Evolutionary conservation across 495 filamentous ascomycete species (phyloP).

Genomic region (Platismatia glauca): DNA sequence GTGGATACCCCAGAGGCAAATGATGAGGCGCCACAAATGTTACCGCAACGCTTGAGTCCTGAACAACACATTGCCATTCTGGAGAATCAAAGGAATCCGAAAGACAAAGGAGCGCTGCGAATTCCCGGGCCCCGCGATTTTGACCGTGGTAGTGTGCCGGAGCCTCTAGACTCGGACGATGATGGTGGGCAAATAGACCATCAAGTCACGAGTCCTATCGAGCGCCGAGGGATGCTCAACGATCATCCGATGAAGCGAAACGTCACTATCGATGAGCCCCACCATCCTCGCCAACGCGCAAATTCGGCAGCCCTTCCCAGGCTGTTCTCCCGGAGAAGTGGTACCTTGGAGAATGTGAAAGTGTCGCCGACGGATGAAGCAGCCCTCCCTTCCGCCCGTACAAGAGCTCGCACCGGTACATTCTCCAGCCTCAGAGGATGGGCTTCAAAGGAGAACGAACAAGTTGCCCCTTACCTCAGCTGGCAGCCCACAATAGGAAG

Average conservation of each 20-base stretch:
- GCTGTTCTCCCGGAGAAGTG: constrained; percentile 13
- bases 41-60: constrained; percentile 46
- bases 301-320: constrained; percentile 16
- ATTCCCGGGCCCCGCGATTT: constrained; percentile 85
- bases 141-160: constrained; percentile 65
- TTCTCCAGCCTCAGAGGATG: constrained; percentile 28
- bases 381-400: constrained; percentile 8
- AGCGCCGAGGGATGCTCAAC: constrained; percentile 3
- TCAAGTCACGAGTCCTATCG: constrained; percentile 15
- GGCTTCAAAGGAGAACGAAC: constrained; percentile 34
- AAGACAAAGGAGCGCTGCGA: constrained; percentile 61
- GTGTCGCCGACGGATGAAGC: constrained; percentile 16
- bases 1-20: constrained; percentile 35
- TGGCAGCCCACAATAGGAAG: constrained; percentile 87
- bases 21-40: constrained; percentile 30
- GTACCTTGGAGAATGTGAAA: constrained; percentile 7
- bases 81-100: constrained; percentile 69
- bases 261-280: constrained; percentile 43
- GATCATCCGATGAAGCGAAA: constrained; percentile 26
- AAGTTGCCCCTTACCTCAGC: constrained; percentile 72
- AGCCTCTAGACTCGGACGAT: constrained; percentile 48
- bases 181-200: constrained; percentile 15
- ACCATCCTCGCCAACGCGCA: constrained; percentile 24
- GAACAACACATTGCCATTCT: constrained; percentile 81
- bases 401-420: constrained; percentile 27